These are phyloP conservation scores for Phalaenopsis aphrodite DNA, from an alignment of 106 monocot genomes.

Conservation along the genomic window DNA sequence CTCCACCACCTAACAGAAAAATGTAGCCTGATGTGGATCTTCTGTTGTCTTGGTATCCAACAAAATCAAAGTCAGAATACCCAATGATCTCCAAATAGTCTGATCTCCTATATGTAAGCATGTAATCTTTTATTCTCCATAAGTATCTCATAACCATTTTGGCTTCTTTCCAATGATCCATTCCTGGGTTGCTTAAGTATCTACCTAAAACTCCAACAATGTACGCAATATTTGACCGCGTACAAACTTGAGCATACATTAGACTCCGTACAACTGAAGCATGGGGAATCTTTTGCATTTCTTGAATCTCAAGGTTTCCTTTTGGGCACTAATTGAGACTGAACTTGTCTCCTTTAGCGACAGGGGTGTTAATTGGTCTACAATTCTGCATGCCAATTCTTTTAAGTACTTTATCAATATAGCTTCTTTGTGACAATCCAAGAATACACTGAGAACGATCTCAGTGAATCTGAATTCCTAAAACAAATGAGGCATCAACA, in stretches of 20 bases:
- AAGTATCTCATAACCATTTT: constrained; percentile 8
- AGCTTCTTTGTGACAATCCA: neutral
- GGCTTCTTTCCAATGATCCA: constrained; percentile 9
- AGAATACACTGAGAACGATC: neutral
- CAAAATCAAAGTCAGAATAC: constrained; percentile 2
- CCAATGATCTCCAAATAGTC: neutral
- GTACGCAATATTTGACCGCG: neutral
- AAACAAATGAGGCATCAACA: too few relatives aligned
- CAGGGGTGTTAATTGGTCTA: neutral
- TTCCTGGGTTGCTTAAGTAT: constrained; percentile 12
- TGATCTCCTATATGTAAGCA: neutral
- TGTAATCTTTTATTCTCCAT: neutral
- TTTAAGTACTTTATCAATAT: neutral
- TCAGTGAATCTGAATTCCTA: too few relatives aligned
- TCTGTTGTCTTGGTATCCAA: too few relatives aligned
- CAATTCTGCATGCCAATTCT: neutral
- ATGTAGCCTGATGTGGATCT: too few relatives aligned
- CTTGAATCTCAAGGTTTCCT: neutral
- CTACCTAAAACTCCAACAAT: neutral
- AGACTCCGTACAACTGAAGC: neutral
- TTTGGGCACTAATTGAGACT: neutral
- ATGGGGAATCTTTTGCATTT: neutral
- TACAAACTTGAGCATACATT: constrained; percentile 7
- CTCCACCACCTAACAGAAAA: too few relatives aligned
- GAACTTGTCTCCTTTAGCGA: neutral